Evolutionary conservation across 169 alveolate species (phyloP).

Genomic region (Miamiensis avidus): DNA sequence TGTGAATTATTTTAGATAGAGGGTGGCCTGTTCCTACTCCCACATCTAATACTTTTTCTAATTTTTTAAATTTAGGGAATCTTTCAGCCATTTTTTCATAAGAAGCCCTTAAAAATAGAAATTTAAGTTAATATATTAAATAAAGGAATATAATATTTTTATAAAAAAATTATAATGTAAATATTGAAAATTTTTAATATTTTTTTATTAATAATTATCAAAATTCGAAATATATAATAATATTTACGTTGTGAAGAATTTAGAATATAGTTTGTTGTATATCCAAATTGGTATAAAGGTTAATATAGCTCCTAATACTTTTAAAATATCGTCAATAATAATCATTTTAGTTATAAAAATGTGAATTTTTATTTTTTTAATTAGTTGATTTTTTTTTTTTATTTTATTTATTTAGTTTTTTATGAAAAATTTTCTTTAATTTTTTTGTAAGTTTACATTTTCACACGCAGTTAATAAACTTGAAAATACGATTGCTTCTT

Average conservation of each 20-base stretch:
- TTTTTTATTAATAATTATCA: no score
- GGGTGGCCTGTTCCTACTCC: constrained; percentile 47
- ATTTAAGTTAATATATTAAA: no score
- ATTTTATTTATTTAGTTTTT: no score
- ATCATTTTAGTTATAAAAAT: neutral
- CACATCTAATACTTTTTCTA: constrained; percentile 32
- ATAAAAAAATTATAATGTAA: no score
- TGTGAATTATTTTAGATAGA: constrained; percentile 2
- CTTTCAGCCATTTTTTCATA: neutral
- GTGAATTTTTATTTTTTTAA: no score
- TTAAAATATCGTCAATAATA: neutral
- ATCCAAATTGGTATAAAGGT: neutral
- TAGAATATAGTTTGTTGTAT: neutral
- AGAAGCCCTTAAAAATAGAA: neutral
- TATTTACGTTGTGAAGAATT: neutral
- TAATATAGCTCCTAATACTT: neutral
- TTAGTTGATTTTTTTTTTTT: no score
- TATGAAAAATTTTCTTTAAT: no score
- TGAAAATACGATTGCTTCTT: no score
- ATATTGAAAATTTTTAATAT: no score
- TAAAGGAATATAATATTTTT: neutral
- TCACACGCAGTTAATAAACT: no score
- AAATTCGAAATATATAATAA: neutral
- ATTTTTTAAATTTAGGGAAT: neutral
- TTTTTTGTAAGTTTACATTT: no score